Evolutionary conservation across 768 basidiomycete genomes (phyloP).

Genomic region (Trametes cubensis): DNA sequence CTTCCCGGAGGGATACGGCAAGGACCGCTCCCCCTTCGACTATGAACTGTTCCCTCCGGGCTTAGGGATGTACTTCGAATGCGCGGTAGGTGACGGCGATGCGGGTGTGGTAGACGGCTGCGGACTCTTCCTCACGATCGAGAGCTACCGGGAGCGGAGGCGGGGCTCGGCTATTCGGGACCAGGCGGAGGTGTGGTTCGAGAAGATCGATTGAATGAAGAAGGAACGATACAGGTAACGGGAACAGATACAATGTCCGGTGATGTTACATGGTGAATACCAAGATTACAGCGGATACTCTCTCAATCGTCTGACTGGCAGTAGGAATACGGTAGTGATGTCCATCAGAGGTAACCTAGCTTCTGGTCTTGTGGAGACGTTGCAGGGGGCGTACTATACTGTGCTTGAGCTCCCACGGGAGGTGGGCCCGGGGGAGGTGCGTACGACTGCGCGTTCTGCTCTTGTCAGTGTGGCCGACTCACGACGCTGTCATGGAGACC

Average conservation of each 20-base stretch:
- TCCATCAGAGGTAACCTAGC: no score
- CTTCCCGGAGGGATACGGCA: constrained; percentile 5
- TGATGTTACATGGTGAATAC: no score
- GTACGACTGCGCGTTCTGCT: not conserved
- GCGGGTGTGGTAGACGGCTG: not conserved
- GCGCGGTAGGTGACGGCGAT: not conserved
- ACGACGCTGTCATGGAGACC: not conserved
- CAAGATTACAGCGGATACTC: no score
- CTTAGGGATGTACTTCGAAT: not conserved
- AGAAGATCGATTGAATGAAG: not conserved
- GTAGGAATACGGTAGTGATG: no score
- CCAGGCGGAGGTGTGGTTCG: constrained; percentile 16
- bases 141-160: not conserved
- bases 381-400: no score
- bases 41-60: constrained; percentile 5
- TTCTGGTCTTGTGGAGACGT: no score
- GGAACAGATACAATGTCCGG: no score
- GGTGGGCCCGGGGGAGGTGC: not conserved
- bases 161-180: not conserved
- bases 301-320: no score
- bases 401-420: not conserved
- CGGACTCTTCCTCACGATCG: not conserved
- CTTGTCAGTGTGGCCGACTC: no score
- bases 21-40: not conserved
- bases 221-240: no score